phyloP scores from a whole-genome alignment of 2,329 filamentous ascomycete species.

The Colletotrichum incanum region DNA sequence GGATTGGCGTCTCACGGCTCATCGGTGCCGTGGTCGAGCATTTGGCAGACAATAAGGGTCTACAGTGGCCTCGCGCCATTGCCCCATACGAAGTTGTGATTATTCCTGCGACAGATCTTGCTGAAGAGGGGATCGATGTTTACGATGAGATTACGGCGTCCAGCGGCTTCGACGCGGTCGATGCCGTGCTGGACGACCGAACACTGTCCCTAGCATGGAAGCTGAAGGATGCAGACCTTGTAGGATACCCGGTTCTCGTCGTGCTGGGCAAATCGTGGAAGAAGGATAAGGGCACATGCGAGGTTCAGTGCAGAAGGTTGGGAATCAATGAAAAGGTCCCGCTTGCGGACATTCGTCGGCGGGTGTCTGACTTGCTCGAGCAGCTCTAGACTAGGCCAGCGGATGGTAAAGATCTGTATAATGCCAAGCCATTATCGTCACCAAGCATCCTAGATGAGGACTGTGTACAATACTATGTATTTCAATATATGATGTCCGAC shows the following conservation, averaged over 20 bases:
- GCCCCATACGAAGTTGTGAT: slow-evolving; percentile 87
- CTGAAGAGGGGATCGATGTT: slow-evolving; percentile 68
- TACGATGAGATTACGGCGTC: slow-evolving; percentile 71
- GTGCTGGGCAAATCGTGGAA: slow-evolving; percentile 83
- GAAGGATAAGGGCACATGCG: slow-evolving; percentile 71
- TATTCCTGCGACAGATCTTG: slow-evolving; percentile 65
- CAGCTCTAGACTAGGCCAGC: slow-evolving; percentile 59
- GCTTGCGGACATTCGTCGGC: slow-evolving; percentile 61
- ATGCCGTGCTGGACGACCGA: slow-evolving; percentile 83
- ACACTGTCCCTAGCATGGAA: slow-evolving; percentile 83
- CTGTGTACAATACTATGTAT: background rate
- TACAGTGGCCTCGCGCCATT: slow-evolving; percentile 91
- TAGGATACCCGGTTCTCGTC: slow-evolving; percentile 89
- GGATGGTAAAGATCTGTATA: background rate
- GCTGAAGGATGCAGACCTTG: slow-evolving; percentile 88
- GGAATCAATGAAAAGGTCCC: slow-evolving; percentile 73
- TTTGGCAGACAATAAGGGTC: slow-evolving; percentile 78
- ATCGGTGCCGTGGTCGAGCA: slow-evolving; percentile 88
- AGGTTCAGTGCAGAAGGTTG: slow-evolving; percentile 84
- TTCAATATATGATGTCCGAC: background rate
- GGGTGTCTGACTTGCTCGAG: slow-evolving; percentile 65
- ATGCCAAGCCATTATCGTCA: background rate
- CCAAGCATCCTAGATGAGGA: background rate
- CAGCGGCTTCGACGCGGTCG: slow-evolving; percentile 56
- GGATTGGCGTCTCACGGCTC: slow-evolving; percentile 92